phyloP scores from a whole-genome alignment of 805 yeast genomes.

The Barnettozyma siamensis region DNA sequence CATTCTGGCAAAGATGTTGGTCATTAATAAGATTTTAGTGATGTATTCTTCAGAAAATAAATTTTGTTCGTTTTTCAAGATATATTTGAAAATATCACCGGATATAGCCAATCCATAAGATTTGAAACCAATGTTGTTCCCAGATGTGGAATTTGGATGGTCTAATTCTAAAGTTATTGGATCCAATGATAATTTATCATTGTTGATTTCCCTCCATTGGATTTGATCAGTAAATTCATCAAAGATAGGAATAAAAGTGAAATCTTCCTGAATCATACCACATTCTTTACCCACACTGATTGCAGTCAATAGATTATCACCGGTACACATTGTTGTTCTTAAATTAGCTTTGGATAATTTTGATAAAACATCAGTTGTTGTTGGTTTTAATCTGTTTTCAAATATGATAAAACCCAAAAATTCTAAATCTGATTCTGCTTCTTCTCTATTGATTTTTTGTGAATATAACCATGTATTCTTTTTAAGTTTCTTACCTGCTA shows the following conservation, averaged over 20 bases:
- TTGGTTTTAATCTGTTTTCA: constrained; percentile 79
- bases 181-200: constrained; percentile 54
- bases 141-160: constrained; percentile 7
- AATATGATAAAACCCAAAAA: constrained; percentile 88
- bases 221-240: constrained; percentile 28
- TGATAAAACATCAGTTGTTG: constrained; percentile 56
- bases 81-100: constrained; percentile 83
- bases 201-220: constrained; percentile 64
- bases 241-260: constrained; percentile 60
- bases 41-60: constrained; percentile 33
- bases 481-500: constrained; percentile 60
- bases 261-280: constrained; percentile 46
- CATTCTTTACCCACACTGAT: constrained; percentile 89
- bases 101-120: constrained; percentile 76
- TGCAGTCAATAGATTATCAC: constrained; percentile 93
- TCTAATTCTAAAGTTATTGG: constrained; percentile 52
- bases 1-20: constrained; percentile 90
- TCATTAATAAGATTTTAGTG: constrained; percentile 58
- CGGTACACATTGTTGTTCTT: constrained; percentile 94
- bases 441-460: constrained; percentile 50
- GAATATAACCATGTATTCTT: constrained; percentile 44
- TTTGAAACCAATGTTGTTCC: constrained; percentile 15
- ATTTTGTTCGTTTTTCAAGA: constrained; percentile 42
- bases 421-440: constrained; percentile 60
- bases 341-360: constrained; percentile 63